These are phyloP conservation scores for Globisporangium sylvaticum DNA, from an alignment of 352 stramenopile species.

Conservation along the genomic window DNA sequence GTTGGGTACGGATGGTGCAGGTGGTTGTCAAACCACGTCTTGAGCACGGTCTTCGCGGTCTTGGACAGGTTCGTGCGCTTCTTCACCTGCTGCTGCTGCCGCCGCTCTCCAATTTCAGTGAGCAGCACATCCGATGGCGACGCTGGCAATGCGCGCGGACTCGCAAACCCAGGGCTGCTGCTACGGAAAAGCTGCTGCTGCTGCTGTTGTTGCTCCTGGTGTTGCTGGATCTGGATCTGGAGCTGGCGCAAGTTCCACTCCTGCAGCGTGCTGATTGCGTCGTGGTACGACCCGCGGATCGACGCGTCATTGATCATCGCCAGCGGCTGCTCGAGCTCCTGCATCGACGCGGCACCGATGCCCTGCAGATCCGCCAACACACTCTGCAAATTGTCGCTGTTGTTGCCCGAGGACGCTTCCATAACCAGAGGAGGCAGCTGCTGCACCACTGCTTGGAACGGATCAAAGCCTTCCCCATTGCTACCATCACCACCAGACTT, in stretches of 20 bases:
- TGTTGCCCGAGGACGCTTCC: background rate
- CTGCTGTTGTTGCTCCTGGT: constrained; percentile 10
- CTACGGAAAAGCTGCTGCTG: constrained; percentile 7
- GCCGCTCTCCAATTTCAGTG: background rate
- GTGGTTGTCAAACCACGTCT: constrained; percentile 81
- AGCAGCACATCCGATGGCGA: constrained; percentile 4
- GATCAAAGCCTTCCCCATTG: constrained; percentile 1
- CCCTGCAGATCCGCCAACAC: constrained; percentile 13
- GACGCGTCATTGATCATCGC: constrained; percentile 21
- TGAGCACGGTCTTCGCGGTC: constrained; percentile 65
- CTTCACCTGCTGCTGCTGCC: constrained; percentile 31
- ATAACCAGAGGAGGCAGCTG: constrained; percentile 18
- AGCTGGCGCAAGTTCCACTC: constrained; percentile 33
- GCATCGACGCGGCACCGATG: constrained; percentile 5
- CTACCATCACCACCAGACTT: constrained; percentile 4
- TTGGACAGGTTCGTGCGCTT: constrained; percentile 77
- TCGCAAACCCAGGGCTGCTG: background rate
- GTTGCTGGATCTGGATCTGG: constrained; percentile 21
- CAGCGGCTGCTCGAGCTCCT: constrained; percentile 24
- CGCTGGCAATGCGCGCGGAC: background rate
- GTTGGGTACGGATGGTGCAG: constrained; percentile 83
- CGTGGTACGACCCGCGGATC: constrained; percentile 26
- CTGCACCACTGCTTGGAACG: constrained; percentile 26
- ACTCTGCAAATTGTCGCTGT: constrained; percentile 7
- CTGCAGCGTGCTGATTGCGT: constrained; percentile 23